Evolutionary conservation across 139 green algal genomes (phyloP), one percentile per base, ranked within the genome.

Genomic region (Chlorella sp.): DNA sequence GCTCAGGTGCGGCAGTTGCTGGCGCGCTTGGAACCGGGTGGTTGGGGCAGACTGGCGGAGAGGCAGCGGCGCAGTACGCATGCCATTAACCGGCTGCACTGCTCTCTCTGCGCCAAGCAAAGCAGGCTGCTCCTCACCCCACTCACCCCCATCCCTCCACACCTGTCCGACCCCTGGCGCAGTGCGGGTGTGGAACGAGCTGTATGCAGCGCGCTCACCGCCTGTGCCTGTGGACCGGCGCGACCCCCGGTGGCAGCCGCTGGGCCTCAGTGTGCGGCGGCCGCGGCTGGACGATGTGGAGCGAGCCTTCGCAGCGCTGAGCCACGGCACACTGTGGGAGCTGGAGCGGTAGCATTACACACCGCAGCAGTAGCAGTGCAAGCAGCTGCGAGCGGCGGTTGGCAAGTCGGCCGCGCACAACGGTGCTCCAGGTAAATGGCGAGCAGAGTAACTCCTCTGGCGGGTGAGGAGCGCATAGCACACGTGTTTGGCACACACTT

Each of bases 121-220:
- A n/a, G n/a, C n/a, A n/a, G n/a, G n/a, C n/a, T n/a, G n/a, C n/a
- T n/a, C n/a, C n/a, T n/a, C n/a, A n/a, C n/a, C n/a, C n/a, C n/a
- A n/a, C n/a, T n/a, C n/a, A n/a, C n/a, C n/a, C n/a, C n/a, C n/a
- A n/a, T n/a, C n/a, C n/a, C n/a, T n/a, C n/a, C n/a, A n/a, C n/a
- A 2, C 51, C 51, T 23, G 3, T 20, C 51, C 51, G 3, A 38
- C 26, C 30, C 63, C 63, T 69, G 2, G 32, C 16, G 55, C 56
- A 26, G 80, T 83, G 25, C 62, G 85, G 0, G 56, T 60, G 13
- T 89, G 85, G 85, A 83, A 85, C 30, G 76, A 82, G 71, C 41
- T 89, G 32, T 86, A 86, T 39, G 30, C 72, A 18, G 70, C 51
- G 0, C 30, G 23, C 17, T 36, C 60, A 18, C 82, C 82, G 60